Base-by-base conservation (phyloP, 768 basidiomycete species). In the Xerocomellus dryophilus region DNA sequence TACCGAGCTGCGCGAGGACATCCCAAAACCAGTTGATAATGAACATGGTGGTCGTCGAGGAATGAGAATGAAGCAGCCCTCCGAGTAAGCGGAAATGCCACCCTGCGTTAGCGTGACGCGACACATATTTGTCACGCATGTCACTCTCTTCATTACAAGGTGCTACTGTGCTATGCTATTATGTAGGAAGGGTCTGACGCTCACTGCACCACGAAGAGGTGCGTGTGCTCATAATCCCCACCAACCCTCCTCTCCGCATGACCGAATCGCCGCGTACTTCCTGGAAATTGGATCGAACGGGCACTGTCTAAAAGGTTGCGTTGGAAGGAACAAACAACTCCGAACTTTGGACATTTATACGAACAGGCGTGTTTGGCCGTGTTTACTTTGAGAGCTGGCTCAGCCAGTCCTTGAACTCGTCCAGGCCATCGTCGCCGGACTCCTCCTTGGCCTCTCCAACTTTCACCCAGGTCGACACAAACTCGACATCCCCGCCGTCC, bases 1-100 rank as follows among this genome's bases (percentile, higher is more conserved):
- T 70, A 98, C 96, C 96, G 41, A 98, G 88, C 69, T 90, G 86
- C 44, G 93, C 83, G 64, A 98, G 89, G 55, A 98, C 78, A 69
- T 98, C 95, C 90, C 89, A 96, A 74, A 98, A 92, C 93, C 93
- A 98, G 77, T 92, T 90, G 71, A 90, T 68, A 62, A 94, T 85
- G 74, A 88, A 90, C 88, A 90, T 93, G 67, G 61, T 61, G 36
- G 69, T 56, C 41, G 66, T 60, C 52, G 56, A 51, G 53, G 52
- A 61, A 50, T 42, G 54, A 66, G 53, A 62, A 53, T 43, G 46
- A 49, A 53, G 52, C 48, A 61, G 23, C 23, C 23, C 23, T 25
- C n/a, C n/a, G n/a, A n/a, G n/a, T n/a, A n/a, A n/a, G n/a, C n/a
- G n/a, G n/a, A 52, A 42, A 43, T 21, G 50, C 42, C 25, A 58